Evolutionary conservation across 2,329 filamentous ascomycete species (phyloP).

Genomic region (Ophiocordyceps robertsii): DNA sequence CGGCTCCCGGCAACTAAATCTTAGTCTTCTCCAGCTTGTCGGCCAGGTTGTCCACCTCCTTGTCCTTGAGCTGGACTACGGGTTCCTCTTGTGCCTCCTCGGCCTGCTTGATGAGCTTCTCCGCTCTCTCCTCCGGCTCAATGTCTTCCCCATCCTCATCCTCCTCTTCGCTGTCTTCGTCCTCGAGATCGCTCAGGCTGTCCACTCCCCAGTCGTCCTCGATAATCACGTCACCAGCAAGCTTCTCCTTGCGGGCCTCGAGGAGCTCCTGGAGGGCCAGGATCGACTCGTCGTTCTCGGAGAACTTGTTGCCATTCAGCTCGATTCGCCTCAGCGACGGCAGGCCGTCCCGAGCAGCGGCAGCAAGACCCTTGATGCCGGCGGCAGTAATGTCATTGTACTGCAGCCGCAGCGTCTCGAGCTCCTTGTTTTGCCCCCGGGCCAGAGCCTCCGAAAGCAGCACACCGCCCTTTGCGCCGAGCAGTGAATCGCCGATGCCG

Average conservation of each 20-base stretch:
- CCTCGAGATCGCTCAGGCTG: constrained; percentile 74
- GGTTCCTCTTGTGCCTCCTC: constrained; percentile 63
- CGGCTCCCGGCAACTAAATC: constrained; percentile 22
- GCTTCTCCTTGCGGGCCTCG: constrained; percentile 63
- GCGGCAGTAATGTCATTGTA: constrained; percentile 86
- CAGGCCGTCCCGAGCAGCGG: constrained; percentile 53
- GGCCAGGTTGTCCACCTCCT: constrained; percentile 70
- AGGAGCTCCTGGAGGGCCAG: constrained; percentile 56
- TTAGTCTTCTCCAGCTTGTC: constrained; percentile 60
- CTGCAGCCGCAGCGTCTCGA: constrained; percentile 73
- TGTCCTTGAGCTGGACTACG: constrained; percentile 55
- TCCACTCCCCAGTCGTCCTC: constrained; percentile 81
- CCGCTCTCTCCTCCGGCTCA: constrained; percentile 48
- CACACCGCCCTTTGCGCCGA: constrained; percentile 64
- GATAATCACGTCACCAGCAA: constrained; percentile 49
- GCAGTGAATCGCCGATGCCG: constrained; percentile 76
- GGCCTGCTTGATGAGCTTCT: constrained; percentile 56
- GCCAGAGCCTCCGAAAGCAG: constrained; percentile 60
- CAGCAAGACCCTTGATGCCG: constrained; percentile 57
- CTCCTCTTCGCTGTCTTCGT: constrained; percentile 56
- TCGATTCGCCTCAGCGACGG: constrained; percentile 75
- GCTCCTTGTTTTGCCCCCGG: constrained; percentile 61
- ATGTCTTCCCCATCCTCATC: constrained; percentile 53
- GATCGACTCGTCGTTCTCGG: constrained; percentile 68
- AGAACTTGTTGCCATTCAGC: constrained; percentile 91